phyloP scores from a whole-genome alignment of 2,329 filamentous ascomycete genomes.

The Stagonosporopsis rhizophila region DNA sequence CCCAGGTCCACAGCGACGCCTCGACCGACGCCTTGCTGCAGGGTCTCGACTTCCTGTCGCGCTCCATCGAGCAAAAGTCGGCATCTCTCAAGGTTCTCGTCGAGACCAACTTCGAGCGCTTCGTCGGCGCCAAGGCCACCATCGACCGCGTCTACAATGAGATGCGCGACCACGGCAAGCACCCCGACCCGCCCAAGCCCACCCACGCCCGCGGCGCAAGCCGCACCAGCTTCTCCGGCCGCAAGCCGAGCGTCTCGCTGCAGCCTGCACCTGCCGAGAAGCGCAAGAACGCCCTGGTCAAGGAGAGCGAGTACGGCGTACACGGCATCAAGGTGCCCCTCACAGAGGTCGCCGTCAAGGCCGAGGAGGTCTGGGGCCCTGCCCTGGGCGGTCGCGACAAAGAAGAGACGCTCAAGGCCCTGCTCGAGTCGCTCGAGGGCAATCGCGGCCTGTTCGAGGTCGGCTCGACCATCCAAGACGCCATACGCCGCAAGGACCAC shows the following conservation, averaged over 20 bases:
- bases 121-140: slow-evolving; percentile 95
- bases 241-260: slow-evolving; percentile 54
- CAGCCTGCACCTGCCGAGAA: slow-evolving; percentile 56
- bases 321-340: slow-evolving; percentile 79
- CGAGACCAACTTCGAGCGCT: slow-evolving; percentile 97
- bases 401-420: slow-evolving; percentile 82
- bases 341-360: slow-evolving; percentile 89
- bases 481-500: slow-evolving; percentile 90
- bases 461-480: slow-evolving; percentile 77
- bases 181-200: slow-evolving; percentile 47
- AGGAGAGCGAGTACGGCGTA: slow-evolving; percentile 71
- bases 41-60: slow-evolving; percentile 84
- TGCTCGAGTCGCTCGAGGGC: slow-evolving; percentile 77
- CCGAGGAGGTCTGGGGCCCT: slow-evolving; percentile 96
- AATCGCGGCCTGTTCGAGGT: slow-evolving; percentile 85
- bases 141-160: slow-evolving; percentile 99
- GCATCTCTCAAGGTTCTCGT: slow-evolving; percentile 95
- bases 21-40: slow-evolving; percentile 81
- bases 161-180: slow-evolving; percentile 78
- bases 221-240: slow-evolving; percentile 62
- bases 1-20: slow-evolving; percentile 85
- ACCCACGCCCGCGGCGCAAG: slow-evolving; percentile 72
- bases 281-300: slow-evolving; percentile 88
- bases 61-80: slow-evolving; percentile 96
- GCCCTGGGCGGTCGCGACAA: slow-evolving; percentile 90